Percentiles rank a stretch among this genome's conserved stretches.
These are phyloP conservation scores for Rhodotorula glutinis DNA, from an alignment of 1,284 basidiomycete species.

Conservation along the genomic window DNA sequence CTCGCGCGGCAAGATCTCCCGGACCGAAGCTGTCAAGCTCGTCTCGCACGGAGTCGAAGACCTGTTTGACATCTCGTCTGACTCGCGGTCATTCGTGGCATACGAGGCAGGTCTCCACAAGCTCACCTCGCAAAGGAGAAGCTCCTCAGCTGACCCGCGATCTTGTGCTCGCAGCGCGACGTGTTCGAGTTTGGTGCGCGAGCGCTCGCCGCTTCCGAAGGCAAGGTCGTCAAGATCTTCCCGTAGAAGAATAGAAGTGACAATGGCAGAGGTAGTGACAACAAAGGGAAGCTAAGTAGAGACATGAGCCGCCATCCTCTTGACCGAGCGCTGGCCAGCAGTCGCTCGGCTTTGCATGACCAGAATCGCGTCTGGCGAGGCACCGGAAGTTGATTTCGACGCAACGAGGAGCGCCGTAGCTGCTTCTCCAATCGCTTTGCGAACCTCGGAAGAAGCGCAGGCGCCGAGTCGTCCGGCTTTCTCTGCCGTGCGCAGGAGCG, in stretches of 20 bases:
- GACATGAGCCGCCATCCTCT: conserved; percentile 2
- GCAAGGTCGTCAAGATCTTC: conserved; percentile 4
- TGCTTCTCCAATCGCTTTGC: conserved; percentile 11
- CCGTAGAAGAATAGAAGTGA: neutral
- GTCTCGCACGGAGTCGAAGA: conserved; percentile 64
- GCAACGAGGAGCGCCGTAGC: conserved; percentile 4
- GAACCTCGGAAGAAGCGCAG: conserved; percentile 1
- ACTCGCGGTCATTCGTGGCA: conserved; percentile 60
- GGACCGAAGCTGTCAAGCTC: conserved; percentile 59
- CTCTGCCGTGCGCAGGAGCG: conserved; percentile 6
- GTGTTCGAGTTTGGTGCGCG: conserved; percentile 35
- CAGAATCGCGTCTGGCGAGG: neutral
- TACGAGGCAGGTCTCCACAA: conserved; percentile 59
- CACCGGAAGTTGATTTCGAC: too few species aligned
- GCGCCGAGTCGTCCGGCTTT: conserved; percentile 1
- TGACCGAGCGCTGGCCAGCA: conserved; percentile 10
- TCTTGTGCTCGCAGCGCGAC: conserved; percentile 14
- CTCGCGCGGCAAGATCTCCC: conserved; percentile 54
- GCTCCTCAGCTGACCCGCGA: neutral
- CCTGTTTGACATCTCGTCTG: conserved; percentile 57
- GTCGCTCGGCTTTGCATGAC: conserved; percentile 16
- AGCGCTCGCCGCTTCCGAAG: conserved; percentile 15
- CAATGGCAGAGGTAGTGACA: neutral
- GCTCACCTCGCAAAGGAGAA: too few species aligned
- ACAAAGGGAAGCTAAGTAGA: neutral